Conservation (phyloP, 306 rosid genomes). For the barrel medic (Medicago truncatula) region MtrunA17r5.0-ANR NC_053048.1:35609501-35610000, state of each 20-base stretch:
- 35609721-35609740: slow-evolving; percentile 98
- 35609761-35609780: slow-evolving; percentile 45
- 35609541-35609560: slow-evolving; percentile 34
- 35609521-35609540: slow-evolving; percentile 31
- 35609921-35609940: slow-evolving; percentile 39
- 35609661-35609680: slow-evolving; percentile 99
- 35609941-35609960: slow-evolving; percentile 32
- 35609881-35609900: slow-evolving; percentile 82
- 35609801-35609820: slow-evolving; percentile 43
- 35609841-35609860: slow-evolving; percentile 99
- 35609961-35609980: background rate
- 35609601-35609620: slow-evolving; percentile 99
- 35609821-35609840: slow-evolving; percentile 99
- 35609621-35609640: slow-evolving; percentile 98
- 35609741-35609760: slow-evolving; percentile 82
- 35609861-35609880: slow-evolving; percentile 89
- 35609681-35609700: slow-evolving; percentile 97
- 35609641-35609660: slow-evolving; percentile 96
- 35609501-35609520: background rate
- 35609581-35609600: slow-evolving; percentile 99
- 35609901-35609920: slow-evolving; percentile 34
- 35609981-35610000: background rate
- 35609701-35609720: slow-evolving; percentile 94
- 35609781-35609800: slow-evolving; percentile 24
- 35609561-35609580: slow-evolving; percentile 84